phyloP scores from a whole-genome alignment of 345 rosid genomes.

The Moricandia arvensis region DNA sequence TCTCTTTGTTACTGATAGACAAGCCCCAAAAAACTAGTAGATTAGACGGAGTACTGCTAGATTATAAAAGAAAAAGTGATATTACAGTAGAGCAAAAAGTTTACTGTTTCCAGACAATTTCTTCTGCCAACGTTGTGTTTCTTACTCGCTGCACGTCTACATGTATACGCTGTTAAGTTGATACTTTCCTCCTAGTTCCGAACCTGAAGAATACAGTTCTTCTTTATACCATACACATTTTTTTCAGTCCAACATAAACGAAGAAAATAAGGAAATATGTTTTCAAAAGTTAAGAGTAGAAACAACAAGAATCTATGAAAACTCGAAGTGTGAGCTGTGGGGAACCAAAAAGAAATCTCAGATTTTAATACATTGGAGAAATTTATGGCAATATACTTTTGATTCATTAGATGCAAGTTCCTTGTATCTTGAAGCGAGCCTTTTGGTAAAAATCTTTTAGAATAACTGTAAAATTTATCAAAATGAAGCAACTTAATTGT shows the following conservation, averaged over 20 bases:
- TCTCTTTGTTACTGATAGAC: too few relatives aligned
- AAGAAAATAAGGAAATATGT: constrained; percentile 8
- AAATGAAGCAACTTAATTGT: neutral
- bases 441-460: constrained; percentile 21
- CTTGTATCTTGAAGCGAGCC: constrained; percentile 13
- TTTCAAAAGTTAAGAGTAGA: constrained; percentile 7
- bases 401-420: constrained; percentile 40
- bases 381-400: constrained; percentile 29
- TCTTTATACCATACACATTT: neutral
- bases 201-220: neutral
- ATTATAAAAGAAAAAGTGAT: neutral
- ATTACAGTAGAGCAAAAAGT: neutral
- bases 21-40: too few relatives aligned
- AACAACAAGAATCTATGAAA: constrained; percentile 18
- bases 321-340: constrained; percentile 26
- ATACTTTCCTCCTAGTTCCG: neutral
- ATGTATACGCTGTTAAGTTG: neutral
- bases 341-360: constrained; percentile 21
- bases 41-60: too few relatives aligned
- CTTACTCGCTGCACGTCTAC: neutral
- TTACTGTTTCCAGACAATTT: neutral
- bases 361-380: constrained; percentile 39
- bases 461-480: neutral
- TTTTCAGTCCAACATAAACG: neutral
- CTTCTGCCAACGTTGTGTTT: neutral